Evolutionary conservation across 1,284 basidiomycete genomes (phyloP), one percentile per base, ranked within the genome.

Genomic region (Anthracocystis setariae): DNA sequence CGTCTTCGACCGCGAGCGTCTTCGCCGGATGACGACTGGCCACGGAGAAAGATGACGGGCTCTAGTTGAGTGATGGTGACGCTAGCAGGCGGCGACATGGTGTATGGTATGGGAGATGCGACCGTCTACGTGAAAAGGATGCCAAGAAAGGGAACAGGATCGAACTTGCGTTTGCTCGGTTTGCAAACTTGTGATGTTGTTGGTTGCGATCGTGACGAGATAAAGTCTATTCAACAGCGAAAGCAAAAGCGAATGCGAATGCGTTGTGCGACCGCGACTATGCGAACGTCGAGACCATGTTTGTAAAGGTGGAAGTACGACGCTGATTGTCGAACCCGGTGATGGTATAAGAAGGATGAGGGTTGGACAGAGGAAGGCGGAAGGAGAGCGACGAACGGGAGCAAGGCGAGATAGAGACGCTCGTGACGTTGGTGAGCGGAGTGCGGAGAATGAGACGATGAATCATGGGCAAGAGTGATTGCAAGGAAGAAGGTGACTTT

Each of bases 41-140:
- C 77, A 9, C 76, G 75, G 2, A 82, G 65, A 45, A 76, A 82
- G 66, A 81, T 65, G 60, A 79, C 80, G 23, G 80, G 80, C 56
- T 81, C 79, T 45, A 78, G 70, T 32, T 73, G 70, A 12, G 65
- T 68, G 52, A 73, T 59, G 29, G 64, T 67, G 51, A 73, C 70
- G 57, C 63, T 62, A 37, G 70, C 60, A 13, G 70, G 57, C 21
- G 63, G 70, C 13, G 70, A 68, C 70, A 73, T 73, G 20, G n/a
- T 52, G 47, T 32, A 2, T 5, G 12, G 20, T 8, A 32, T 12
- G 29, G 12, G 13, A 17, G 10, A 21, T 21, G 39, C 17, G 15
- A 32, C 15, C 8, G 35, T 17, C 29, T 5, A 12, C 7, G 29
- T 29, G 29, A 7, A 12, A 29, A n/a, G n/a, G 29, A 29, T 5